Conservation (phyloP, 139 green algal genomes). For the Pycnococcus provasolii region DNA sequence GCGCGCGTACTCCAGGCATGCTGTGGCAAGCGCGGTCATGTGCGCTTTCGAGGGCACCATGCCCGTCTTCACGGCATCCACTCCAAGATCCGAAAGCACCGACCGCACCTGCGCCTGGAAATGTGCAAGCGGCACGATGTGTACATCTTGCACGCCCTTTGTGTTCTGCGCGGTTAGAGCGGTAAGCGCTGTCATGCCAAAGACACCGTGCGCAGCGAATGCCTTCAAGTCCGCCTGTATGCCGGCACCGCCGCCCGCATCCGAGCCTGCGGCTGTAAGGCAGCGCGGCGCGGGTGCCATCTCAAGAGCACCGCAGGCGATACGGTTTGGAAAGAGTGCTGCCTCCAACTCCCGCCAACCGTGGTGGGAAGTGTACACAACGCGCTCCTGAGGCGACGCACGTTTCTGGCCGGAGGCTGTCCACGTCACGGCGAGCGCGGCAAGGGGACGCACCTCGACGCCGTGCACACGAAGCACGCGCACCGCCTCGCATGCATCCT, state of each 20-base stretch:
- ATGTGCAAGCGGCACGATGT: slow-evolving; percentile 43
- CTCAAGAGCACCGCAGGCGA: too few relatives aligned
- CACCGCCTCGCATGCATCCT: too few relatives aligned
- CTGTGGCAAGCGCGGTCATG: not conserved
- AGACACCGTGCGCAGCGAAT: slow-evolving; percentile 50
- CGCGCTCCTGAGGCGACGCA: too few relatives aligned
- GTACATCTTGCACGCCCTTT: slow-evolving; percentile 62
- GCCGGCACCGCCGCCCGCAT: slow-evolving; percentile 84
- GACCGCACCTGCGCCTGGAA: slow-evolving; percentile 67
- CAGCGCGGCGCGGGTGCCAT: too few relatives aligned
- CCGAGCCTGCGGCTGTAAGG: slow-evolving; percentile 64
- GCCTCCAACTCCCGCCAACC: too few relatives aligned
- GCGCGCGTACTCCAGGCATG: too few relatives aligned
- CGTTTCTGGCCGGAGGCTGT: too few relatives aligned
- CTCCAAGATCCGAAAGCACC: slow-evolving; percentile 72
- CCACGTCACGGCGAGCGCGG: too few relatives aligned
- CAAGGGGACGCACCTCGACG: too few relatives aligned
- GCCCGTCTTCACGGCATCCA: slow-evolving; percentile 79
- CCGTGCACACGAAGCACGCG: too few relatives aligned
- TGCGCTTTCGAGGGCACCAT: slow-evolving; percentile 58
- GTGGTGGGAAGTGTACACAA: too few relatives aligned
- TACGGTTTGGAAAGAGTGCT: too few relatives aligned
- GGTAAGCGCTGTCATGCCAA: slow-evolving; percentile 63
- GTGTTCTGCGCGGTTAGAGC: slow-evolving; percentile 92
- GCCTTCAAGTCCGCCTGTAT: slow-evolving; percentile 58